These are phyloP conservation scores for Diaporthe aspalathi DNA, from an alignment of 2,329 filamentous ascomycete genomes.

Conservation along the genomic window DNA sequence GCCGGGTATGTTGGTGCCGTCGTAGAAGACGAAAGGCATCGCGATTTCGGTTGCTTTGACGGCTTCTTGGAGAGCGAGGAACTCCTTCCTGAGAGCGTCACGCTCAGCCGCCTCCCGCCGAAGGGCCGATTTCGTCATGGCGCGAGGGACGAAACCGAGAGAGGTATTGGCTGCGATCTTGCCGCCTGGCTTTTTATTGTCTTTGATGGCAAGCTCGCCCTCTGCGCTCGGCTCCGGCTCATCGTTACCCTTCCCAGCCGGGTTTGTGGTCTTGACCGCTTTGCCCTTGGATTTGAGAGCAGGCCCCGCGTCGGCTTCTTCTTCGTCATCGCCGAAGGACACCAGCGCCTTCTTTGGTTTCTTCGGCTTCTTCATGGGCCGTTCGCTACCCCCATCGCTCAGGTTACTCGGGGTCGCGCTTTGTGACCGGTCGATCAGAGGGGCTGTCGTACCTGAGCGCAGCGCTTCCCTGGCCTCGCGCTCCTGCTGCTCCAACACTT, in stretches of 20 bases:
- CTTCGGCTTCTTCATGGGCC: conserved; percentile 55
- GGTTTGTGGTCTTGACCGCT: conserved; percentile 15
- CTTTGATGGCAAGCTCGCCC: conserved; percentile 43
- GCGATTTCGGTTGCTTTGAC: conserved; percentile 91
- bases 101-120: conserved; percentile 81
- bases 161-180: conserved; percentile 73
- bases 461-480: conserved; percentile 78
- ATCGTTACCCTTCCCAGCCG: conserved; percentile 38
- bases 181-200: conserved; percentile 46
- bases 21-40: conserved; percentile 97
- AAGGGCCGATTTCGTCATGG: conserved; percentile 71
- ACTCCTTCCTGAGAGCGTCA: conserved; percentile 81
- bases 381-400: conserved; percentile 47
- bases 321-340: conserved; percentile 76
- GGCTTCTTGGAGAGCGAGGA: conserved; percentile 82
- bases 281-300: conserved; percentile 44
- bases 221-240: conserved; percentile 7
- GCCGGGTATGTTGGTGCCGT: conserved; percentile 89
- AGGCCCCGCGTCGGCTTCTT: conserved; percentile 57
- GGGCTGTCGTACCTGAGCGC: conserved; percentile 57
- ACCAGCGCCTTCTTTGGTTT: conserved; percentile 62
- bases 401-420: conserved; percentile 60
- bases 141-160: conserved; percentile 76
- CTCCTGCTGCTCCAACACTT: conserved; percentile 92
- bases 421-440: conserved; percentile 54